Evolutionary conservation across 2,329 filamentous ascomycete species (phyloP), one percentile per base, ranked within the genome.

Genomic region (Talaromyces sp.): DNA sequence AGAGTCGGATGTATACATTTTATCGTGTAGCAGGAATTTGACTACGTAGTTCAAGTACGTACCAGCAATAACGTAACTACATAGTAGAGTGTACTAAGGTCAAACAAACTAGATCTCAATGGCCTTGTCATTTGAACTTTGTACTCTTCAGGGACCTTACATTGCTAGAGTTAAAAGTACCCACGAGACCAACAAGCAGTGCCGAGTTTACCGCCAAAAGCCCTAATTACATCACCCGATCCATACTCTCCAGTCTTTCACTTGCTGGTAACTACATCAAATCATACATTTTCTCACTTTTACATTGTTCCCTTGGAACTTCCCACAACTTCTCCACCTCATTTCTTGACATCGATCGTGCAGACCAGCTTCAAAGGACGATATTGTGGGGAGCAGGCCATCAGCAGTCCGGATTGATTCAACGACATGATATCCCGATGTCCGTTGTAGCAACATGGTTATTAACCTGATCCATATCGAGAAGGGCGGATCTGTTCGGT

Each of bases 151-250:
- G n/a, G n/a, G n/a, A n/a, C n/a, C n/a, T n/a, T n/a, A 28, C 25
- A 3, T 7, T 28, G 3, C 25, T 21, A 33, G 28, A 8, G 11
- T 21, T 48, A 9, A n/a, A n/a, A 28, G 45, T 48, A 19, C 10
- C 45, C 45, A 35, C 28, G 45, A 48, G 45, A 11, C 10, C 28
- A n/a, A 48, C n/a, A 7, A 51, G 28, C 28, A 33, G 19, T 52
- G 31, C 35, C 48, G 35, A 52, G 25, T 48, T 46, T 48, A 21
- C 45, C 45, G 45, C 45, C n/a, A n/a, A 25, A n/a, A 48, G 45
- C 28, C 45, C 28, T 48, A 25, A 36, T 37, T 31, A 52, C 13
- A 15, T 22, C 10, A 13, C 9, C 33, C 1, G 31, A 50, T 35
- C 11, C 28, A 35, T 22, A 17, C 17, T 35, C 9, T 17, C 17